phyloP scores from a whole-genome alignment of 106 monocot genomes.

The Platanthera guangdongensis region DNA sequence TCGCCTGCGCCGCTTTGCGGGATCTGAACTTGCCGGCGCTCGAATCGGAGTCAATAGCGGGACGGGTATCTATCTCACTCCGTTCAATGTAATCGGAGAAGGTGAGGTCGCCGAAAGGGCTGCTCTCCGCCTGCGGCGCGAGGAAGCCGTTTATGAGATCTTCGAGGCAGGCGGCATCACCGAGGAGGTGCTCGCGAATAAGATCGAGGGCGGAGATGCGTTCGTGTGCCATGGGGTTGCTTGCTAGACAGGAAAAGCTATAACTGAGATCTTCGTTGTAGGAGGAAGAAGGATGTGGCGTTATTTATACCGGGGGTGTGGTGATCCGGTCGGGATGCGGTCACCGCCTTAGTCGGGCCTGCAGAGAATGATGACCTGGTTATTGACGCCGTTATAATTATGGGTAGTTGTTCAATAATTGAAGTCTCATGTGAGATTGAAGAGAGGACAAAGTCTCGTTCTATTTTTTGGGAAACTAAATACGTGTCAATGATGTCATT shows the following conservation, averaged over 20 bases:
- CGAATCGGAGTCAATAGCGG: not conserved
- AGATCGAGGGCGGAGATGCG: constrained; percentile 18
- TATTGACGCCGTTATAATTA: too few species aligned
- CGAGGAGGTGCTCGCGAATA: constrained; percentile 30
- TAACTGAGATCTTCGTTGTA: too few species aligned
- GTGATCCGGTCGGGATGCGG: too few species aligned
- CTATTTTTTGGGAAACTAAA: too few species aligned
- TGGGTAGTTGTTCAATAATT: too few species aligned
- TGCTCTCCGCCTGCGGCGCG: not conserved
- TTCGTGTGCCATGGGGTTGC: not conserved
- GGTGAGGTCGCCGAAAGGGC: not conserved
- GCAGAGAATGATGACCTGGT: too few species aligned
- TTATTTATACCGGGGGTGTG: too few species aligned
- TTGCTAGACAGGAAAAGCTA: not conserved
- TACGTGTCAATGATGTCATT: too few species aligned
- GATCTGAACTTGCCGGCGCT: not conserved
- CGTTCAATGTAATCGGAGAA: constrained; percentile 10
- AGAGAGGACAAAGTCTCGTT: too few species aligned
- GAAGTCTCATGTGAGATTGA: too few species aligned
- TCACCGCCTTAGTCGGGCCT: too few species aligned
- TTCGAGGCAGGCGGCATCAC: not conserved
- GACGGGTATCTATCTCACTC: not conserved
- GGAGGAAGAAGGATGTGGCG: too few species aligned
- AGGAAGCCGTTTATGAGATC: not conserved
- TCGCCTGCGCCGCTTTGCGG: not conserved